Conservation (phyloP, 441 rosid species). For the Arabidopsis lyrata region DNA sequence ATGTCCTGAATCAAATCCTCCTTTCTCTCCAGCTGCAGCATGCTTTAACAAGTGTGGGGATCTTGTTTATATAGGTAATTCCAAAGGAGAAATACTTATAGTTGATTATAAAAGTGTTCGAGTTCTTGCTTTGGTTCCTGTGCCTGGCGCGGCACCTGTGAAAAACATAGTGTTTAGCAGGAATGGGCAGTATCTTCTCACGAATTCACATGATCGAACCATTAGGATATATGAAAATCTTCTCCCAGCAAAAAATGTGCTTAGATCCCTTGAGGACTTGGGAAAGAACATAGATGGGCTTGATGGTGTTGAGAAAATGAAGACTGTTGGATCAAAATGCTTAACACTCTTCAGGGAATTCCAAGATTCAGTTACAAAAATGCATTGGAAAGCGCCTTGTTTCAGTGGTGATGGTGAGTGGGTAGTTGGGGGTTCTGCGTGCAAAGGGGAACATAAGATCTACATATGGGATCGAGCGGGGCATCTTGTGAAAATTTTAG, state of each 20-base stretch:
- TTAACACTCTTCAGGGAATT: constrained; percentile 85
- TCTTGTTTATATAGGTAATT: constrained; percentile 89
- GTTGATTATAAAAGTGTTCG: constrained; percentile 70
- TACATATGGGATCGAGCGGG: constrained; percentile 98
- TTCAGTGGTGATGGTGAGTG: constrained; percentile 99
- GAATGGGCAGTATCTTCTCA: constrained; percentile 88
- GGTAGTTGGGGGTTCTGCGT: constrained; percentile 95
- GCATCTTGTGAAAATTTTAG: constrained; percentile 95
- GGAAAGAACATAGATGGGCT: constrained; percentile 54
- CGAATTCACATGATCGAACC: constrained; percentile 91
- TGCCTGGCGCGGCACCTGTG: constrained; percentile 73
- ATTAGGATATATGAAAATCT: constrained; percentile 94
- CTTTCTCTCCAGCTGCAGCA: constrained; percentile 87
- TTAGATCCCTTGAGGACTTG: constrained; percentile 57
- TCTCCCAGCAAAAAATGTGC: constrained; percentile 76
- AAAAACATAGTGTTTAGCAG: constrained; percentile 89
- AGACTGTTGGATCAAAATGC: constrained; percentile 81
- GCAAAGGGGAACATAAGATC: constrained; percentile 98
- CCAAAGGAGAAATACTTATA: constrained; percentile 93
- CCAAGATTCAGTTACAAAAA: constrained; percentile 92
- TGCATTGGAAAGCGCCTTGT: constrained; percentile 99
- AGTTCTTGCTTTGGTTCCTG: constrained; percentile 73
- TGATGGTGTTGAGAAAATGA: constrained; percentile 76
- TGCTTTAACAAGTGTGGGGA: constrained; percentile 95
- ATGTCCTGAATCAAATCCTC: constrained; percentile 62